A percentile compares a stretch with the other conserved stretches of the same genome.
phyloP scores from a whole-genome alignment of 2,329 filamentous ascomycete species.

The Pseudopyrenochaeta lycopersici region DNA sequence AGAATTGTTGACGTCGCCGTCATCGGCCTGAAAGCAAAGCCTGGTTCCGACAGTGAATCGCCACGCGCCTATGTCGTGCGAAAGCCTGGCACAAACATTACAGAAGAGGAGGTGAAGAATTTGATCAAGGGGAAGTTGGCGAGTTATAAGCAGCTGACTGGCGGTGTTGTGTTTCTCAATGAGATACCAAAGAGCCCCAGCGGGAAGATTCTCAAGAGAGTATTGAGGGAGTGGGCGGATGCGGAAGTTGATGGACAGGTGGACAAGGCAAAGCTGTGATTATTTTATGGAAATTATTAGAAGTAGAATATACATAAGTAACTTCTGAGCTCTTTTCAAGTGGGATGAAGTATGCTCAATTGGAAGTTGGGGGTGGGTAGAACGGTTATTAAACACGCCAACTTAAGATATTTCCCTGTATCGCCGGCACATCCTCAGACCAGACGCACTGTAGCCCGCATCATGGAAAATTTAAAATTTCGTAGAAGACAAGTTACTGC shows the following conservation, averaged over 20 bases:
- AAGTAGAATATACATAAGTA: no score
- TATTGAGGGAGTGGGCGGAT: conserved; percentile 57
- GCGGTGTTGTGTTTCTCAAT: conserved; percentile 56
- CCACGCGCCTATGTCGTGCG: conserved; percentile 58
- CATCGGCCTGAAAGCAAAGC: conserved; percentile 46
- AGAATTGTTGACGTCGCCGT: conserved; percentile 43
- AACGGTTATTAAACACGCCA: no score
- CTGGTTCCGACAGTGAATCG: conserved; percentile 47
- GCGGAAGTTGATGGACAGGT: conserved; percentile 17
- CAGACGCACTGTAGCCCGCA: no score
- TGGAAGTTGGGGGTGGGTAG: no score
- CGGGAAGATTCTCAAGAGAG: conserved; percentile 48
- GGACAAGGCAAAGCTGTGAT: conserved; percentile 47
- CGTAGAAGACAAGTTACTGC: no score
- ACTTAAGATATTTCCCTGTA: no score
- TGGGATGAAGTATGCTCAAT: no score
- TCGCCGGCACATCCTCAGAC: no score
- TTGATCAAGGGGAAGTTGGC: conserved; percentile 54
- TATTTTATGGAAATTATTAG: no score
- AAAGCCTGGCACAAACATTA: conserved; percentile 45
- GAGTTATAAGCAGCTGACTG: conserved; percentile 58
- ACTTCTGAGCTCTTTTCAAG: no score
- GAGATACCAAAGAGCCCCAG: conserved; percentile 41
- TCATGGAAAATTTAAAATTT: no score
- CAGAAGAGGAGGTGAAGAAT: conserved; percentile 51